Evolutionary conservation across 305 asterid species (phyloP).

Genomic region (Solanum hybrid): DNA sequence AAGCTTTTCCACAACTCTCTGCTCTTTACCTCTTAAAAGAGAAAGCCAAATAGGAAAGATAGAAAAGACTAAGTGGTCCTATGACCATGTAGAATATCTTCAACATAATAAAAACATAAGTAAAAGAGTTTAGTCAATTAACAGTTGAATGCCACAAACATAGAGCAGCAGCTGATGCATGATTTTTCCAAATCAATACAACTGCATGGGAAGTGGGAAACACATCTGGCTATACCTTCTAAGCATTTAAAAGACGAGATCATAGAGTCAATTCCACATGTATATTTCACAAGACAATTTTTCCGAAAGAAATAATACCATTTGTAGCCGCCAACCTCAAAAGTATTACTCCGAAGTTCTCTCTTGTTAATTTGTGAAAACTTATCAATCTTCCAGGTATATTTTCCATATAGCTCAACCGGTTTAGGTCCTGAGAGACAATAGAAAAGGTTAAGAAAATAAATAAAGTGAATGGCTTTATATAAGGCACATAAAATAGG

Average conservation of each 20-base stretch:
- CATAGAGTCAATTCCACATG: background rate
- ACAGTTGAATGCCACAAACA: background rate
- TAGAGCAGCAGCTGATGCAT: background rate
- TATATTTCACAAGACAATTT: background rate
- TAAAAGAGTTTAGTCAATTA: background rate
- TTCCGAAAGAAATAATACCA: constrained; percentile 39
- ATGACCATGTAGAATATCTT: background rate
- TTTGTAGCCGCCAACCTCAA: constrained; percentile 89
- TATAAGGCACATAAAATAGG: background rate
- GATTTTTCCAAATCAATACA: background rate
- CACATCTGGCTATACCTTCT: background rate
- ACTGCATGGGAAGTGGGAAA: background rate
- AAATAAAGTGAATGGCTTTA: background rate
- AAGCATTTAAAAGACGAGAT: background rate
- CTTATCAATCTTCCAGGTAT: constrained; percentile 89
- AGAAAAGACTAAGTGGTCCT: background rate
- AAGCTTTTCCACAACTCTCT: background rate
- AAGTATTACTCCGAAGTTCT: constrained; percentile 79
- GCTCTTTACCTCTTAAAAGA: background rate
- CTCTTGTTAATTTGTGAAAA: constrained; percentile 82
- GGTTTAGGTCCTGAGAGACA: constrained; percentile 68
- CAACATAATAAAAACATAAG: background rate
- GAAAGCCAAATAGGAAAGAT: background rate
- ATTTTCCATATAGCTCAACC: constrained; percentile 62
- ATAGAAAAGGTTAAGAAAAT: background rate